Base-by-base conservation (phyloP, 176 grass and related monocot genomes). In the Eremochloa ophiuroides region DNA sequence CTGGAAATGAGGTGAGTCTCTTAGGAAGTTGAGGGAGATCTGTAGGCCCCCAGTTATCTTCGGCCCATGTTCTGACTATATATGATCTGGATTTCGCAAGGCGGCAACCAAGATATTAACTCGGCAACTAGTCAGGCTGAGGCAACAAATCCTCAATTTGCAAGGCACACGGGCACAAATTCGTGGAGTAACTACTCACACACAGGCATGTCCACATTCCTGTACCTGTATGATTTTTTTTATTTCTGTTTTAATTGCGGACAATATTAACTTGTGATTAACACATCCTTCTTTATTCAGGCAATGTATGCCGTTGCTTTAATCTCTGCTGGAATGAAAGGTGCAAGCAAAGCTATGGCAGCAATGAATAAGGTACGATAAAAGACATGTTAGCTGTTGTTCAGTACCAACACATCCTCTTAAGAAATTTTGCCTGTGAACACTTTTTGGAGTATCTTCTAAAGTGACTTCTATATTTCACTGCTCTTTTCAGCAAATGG, bases 261-360 rank as follows among this genome's bases (percentile, higher is more conserved):
- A 67, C 66, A 78, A 43, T 30, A 66, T 38, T 61, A 71, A 68
- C 39, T 77, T 44, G 40, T 37, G 43, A 18, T 4, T 7, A 34
- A 84, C 16, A 4, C 10, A 62, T 59, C 34, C 25, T 93, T 79
- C 23, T 82, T 83, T 84, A 34, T 34, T 44, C 76, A 99, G 96
- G 96, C 96, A 82, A 93, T 99, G 96, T 53, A 99, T 44, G 96
- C 96, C 0, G 94, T 87, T 29, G 95, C 96, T 85, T 99, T 93
- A 82, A 99, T 99, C 83, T 99, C 96, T 78, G 86, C 96, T 85
- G 96, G 96, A 73, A 99, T 99, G 96, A 99, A 99, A 84, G 96
- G 96, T 63, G 96, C 93, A 82, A 99, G 93, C 85, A 99, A 93
- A 93, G 96, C 93, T 48, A 99, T 99, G 96, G 79, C 96, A 77